Percentiles rank a stretch among this genome's conserved stretches.
phyloP scores from a whole-genome alignment of 495 filamentous ascomycete genomes.

The Hypomontagnella submonticulosa region DNA sequence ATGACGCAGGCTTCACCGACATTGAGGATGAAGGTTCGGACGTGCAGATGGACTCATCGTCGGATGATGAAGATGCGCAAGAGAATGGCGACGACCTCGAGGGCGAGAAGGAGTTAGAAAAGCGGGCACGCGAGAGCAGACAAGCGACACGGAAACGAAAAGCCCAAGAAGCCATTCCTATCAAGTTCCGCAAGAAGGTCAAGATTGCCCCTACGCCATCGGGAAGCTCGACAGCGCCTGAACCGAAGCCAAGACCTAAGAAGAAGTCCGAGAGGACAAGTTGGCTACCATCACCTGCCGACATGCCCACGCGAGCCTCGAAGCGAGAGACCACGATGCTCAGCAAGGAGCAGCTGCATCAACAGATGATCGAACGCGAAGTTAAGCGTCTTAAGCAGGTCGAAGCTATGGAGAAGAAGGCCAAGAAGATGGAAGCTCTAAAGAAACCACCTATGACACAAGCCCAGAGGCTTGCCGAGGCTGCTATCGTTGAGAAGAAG shows the following conservation, averaged over 20 bases:
- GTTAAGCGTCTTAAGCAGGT: slow-evolving; percentile 80
- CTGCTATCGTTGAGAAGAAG: slow-evolving; percentile 80
- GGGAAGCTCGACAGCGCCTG: slow-evolving; percentile 57
- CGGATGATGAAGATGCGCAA: slow-evolving; percentile 78
- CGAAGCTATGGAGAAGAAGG: slow-evolving; percentile 87
- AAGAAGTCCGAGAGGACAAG: slow-evolving; percentile 94
- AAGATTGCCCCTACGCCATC: slow-evolving; percentile 63
- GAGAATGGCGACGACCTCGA: slow-evolving; percentile 75
- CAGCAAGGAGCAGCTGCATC: slow-evolving; percentile 84
- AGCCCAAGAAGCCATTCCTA: slow-evolving; percentile 69
- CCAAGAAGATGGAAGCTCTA: slow-evolving; percentile 76
- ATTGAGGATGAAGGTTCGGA: slow-evolving; percentile 77
- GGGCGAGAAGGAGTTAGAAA: slow-evolving; percentile 71
- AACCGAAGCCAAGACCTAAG: slow-evolving; percentile 72
- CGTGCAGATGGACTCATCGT: slow-evolving; percentile 82
- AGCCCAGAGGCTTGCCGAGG: slow-evolving; percentile 84
- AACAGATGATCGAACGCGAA: slow-evolving; percentile 85
- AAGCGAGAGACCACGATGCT: slow-evolving; percentile 83
- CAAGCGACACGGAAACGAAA: slow-evolving; percentile 77
- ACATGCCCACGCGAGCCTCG: slow-evolving; percentile 83
- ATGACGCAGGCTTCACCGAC: slow-evolving; percentile 82
- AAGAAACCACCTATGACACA: slow-evolving; percentile 88
- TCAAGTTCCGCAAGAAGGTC: slow-evolving; percentile 65
- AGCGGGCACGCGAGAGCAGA: slow-evolving; percentile 64
- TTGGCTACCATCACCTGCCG: slow-evolving; percentile 83